phyloP scores from a whole-genome alignment of 1,284 basidiomycete species.

The Heterobasidion parviporum region DNA sequence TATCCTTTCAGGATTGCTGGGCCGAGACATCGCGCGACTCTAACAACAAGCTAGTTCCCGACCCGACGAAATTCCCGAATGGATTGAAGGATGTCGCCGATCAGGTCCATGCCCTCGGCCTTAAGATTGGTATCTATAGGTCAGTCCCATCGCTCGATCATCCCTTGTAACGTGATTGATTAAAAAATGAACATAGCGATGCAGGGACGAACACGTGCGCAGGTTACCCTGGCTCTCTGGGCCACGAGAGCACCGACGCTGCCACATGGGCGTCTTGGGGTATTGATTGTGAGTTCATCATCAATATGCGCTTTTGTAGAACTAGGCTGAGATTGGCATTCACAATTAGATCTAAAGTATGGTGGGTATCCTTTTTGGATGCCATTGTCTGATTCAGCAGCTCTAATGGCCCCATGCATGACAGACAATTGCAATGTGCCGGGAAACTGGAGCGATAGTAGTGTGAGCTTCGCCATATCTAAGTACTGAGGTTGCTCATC shows the following conservation, averaged over 20 bases:
- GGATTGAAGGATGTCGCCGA: conserved; percentile 38
- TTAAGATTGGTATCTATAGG: conserved; percentile 50
- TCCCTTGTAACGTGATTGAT: not conserved
- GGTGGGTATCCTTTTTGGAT: conserved; percentile 19
- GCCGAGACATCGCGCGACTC: conserved; percentile 30
- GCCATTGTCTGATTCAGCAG: not conserved
- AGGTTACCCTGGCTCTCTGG: conserved; percentile 44
- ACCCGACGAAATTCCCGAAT: conserved; percentile 43
- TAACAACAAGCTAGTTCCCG: conserved; percentile 37
- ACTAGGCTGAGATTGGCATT: too few relatives aligned
- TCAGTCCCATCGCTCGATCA: conserved; percentile 7
- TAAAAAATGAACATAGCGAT: conserved; percentile 27
- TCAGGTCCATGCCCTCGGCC: conserved; percentile 38
- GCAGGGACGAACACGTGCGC: conserved; percentile 46
- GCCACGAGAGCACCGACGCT: conserved; percentile 39
- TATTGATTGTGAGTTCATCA: conserved; percentile 34
- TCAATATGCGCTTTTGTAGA: not conserved
- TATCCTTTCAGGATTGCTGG: conserved; percentile 42
- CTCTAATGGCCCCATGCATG: not conserved
- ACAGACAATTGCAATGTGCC: conserved; percentile 51
- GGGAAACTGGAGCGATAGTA: conserved; percentile 38
- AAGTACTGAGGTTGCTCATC: not conserved
- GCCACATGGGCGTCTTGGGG: conserved; percentile 45
- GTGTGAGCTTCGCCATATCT: conserved; percentile 18
- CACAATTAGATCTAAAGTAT: conserved; percentile 38